Evolutionary conservation across 1,284 basidiomycete species (phyloP), one percentile per base, ranked within the genome.

Genomic region (Sporisorium graminicola): DNA sequence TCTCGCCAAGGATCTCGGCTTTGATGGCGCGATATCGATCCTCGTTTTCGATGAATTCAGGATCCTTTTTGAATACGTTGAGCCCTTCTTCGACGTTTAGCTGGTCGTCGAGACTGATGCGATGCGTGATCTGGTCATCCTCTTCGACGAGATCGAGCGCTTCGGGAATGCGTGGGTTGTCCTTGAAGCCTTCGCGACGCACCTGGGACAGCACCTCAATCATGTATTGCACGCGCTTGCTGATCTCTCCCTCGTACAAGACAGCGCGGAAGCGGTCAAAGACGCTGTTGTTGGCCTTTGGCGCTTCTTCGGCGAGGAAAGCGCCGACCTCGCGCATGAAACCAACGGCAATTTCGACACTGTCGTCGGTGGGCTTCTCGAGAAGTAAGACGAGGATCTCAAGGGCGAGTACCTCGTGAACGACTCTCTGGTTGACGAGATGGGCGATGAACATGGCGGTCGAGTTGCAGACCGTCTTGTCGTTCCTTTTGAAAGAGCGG

Each of bases 151-250:
- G 87, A 85, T 99, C 97, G 82, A 99, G 86, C 0, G 94, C 94
- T 83, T 98, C 95, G 1, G 94, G 92, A 50, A 99, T 87, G 73
- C 93, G 91, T 22, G 95, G 95, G 86, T 99, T 98, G 86, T 99
- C 96, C 88, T 98, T 98, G 89, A 94, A 99, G 86, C 93, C 94
- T 88, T 99, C 97, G 87, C 97, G 96, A 76, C 96, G 90, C 12
- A 98, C 94, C 63, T 85, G 83, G 2, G 78, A 77, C 0, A 85
- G 77, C 5, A 99, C 96, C 87, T 99, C 97, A 82, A 99, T 95
- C 97, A 98, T 98, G 87, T 98, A 99, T 85, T 99, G 96, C 27
- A 98, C 94, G 77, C 97, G 91, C 83, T 98, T 95, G 83, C 93
- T 94, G 86, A 99, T 96, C 44, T 90, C 88, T 50, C 94, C 95